A percentile compares a stretch with the other conserved stretches of the same genome.
Evolutionary conservation across 2,329 filamentous ascomycete species (phyloP).

Genomic region (Curvularia eragrostidis): DNA sequence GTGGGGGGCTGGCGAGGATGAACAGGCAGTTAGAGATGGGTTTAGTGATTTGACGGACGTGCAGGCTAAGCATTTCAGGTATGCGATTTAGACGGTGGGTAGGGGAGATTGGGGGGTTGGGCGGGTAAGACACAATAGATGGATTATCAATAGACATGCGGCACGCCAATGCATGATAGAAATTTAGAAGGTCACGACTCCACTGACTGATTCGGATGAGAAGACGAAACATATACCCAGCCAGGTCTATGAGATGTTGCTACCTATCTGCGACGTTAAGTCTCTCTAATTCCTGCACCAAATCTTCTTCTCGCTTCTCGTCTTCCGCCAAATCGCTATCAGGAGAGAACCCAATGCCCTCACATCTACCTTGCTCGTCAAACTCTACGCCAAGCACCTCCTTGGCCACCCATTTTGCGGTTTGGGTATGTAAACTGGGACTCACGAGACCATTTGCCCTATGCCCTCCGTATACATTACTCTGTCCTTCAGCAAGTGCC

Average conservation of each 20-base stretch:
- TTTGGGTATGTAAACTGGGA: slow-evolving; percentile 55
- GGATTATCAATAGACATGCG: background rate
- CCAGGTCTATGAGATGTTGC: background rate
- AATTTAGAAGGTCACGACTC: background rate
- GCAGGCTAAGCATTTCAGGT: slow-evolving; percentile 45
- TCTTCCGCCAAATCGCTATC: background rate
- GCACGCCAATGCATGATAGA: background rate
- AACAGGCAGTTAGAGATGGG: slow-evolving; percentile 42
- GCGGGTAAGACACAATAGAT: background rate
- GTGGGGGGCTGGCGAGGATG: slow-evolving; percentile 39
- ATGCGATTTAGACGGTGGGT: slow-evolving; percentile 33
- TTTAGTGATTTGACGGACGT: slow-evolving; percentile 47
- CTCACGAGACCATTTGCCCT: slow-evolving; percentile 32
- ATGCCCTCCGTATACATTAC: slow-evolving; percentile 43
- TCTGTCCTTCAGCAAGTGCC: slow-evolving; percentile 57
- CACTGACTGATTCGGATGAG: too few relatives aligned
- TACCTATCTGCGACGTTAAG: background rate
- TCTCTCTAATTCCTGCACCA: background rate
- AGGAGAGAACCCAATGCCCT: slow-evolving; percentile 43
- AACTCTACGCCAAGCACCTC: slow-evolving; percentile 50
- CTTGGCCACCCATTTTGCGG: slow-evolving; percentile 55
- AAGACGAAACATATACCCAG: background rate
- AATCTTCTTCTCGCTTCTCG: background rate
- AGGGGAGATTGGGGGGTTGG: background rate
- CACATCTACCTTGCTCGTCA: slow-evolving; percentile 46